Conservation (phyloP, 768 basidiomycete species). For the Rhodocollybia butyracea region DNA sequence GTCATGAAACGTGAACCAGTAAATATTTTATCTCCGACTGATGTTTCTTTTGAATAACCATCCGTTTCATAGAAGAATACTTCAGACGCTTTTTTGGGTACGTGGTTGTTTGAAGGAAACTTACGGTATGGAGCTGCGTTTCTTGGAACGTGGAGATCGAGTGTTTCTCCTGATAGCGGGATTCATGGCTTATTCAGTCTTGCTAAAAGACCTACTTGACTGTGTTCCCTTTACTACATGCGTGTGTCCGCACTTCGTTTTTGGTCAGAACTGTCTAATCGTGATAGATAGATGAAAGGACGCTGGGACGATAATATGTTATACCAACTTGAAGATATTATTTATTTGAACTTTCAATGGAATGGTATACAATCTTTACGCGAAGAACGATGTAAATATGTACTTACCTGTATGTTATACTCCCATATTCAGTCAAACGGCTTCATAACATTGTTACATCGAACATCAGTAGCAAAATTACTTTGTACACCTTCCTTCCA, state of each 20-base stretch:
- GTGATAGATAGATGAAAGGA: too few species aligned
- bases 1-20: constrained; percentile 62
- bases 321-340: neutral
- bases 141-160: constrained; percentile 52
- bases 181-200: constrained; percentile 59
- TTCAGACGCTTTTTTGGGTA: constrained; percentile 38
- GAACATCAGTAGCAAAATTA: constrained; percentile 45
- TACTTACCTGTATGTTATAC: too few species aligned
- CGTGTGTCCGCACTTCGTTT: too few species aligned
- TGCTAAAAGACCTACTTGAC: constrained; percentile 34
- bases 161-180: constrained; percentile 27
- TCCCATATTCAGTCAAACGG: constrained; percentile 31
- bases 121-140: constrained; percentile 45
- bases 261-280: too few species aligned
- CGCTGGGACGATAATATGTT: too few species aligned
- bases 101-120: constrained; percentile 58
- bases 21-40: constrained; percentile 21
- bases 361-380: neutral
- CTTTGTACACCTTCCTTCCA: constrained; percentile 42
- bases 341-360: neutral
- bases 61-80: constrained; percentile 37
- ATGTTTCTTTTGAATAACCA: constrained; percentile 4
- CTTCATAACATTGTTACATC: constrained; percentile 39
- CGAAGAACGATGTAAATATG: neutral
- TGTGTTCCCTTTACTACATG: too few species aligned